Percentiles rank a stretch among this genome's conserved stretches.
Evolutionary conservation across 257 asterid genomes (phyloP).

Genomic region (Solanum paucissectum): DNA sequence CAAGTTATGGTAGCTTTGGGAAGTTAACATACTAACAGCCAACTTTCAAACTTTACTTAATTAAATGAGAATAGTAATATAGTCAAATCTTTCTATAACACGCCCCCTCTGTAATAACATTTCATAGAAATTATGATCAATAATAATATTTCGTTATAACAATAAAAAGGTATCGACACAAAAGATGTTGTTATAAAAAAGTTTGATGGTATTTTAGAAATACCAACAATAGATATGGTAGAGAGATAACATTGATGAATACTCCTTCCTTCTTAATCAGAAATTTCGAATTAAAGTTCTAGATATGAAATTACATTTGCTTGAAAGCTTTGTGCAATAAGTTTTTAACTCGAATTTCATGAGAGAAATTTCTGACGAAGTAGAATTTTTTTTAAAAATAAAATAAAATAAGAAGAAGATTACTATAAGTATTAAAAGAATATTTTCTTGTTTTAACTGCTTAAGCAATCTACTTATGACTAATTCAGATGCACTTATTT

Average conservation of each 20-base stretch:
- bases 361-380: not conserved
- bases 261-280: not conserved
- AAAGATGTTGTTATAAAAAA: not conserved
- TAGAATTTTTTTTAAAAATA: not conserved
- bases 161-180: not conserved
- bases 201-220: not conserved
- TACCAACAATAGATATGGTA: not conserved
- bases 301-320: not conserved
- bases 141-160: not conserved
- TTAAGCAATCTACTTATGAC: not conserved
- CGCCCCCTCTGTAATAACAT: fast-evolving
- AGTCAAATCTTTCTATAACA: not conserved
- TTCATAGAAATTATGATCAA: not conserved
- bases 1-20: not conserved
- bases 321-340: not conserved
- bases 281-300: not conserved
- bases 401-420: not conserved
- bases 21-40: not conserved
- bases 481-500: not conserved
- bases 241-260: not conserved
- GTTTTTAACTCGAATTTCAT: not conserved
- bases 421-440: not conserved
- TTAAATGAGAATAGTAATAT: not conserved
- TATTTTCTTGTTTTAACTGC: not conserved
- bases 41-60: not conserved